phyloP scores from a whole-genome alignment of 768 basidiomycete species.

The Lepiota subincarnata region DNA sequence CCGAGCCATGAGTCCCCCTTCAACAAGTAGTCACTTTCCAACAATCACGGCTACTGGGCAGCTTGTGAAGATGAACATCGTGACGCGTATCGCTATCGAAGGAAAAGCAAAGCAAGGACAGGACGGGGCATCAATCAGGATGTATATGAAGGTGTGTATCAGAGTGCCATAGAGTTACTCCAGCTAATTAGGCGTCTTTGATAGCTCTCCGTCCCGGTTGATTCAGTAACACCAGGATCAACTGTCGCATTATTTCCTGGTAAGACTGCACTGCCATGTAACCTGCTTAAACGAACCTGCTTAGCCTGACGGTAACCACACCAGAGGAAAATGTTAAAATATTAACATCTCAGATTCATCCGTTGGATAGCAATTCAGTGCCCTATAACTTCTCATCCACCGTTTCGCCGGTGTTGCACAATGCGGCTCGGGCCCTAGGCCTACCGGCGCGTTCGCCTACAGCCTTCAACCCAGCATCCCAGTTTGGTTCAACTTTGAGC shows the following conservation, averaged over 20 bases:
- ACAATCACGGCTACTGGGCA: constrained; percentile 41
- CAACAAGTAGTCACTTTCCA: constrained; percentile 37
- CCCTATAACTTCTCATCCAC: constrained; percentile 74
- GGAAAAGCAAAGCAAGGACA: constrained; percentile 64
- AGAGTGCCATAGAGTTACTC: background rate
- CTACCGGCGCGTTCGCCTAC: constrained; percentile 57
- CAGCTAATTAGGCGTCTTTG: constrained; percentile 2
- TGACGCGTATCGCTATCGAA: constrained; percentile 70
- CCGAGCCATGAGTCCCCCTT: constrained; percentile 22
- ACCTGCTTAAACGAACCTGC: background rate
- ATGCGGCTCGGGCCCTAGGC: constrained; percentile 65
- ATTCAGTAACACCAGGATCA: constrained; percentile 59
- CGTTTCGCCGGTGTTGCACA: constrained; percentile 58
- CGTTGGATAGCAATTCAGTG: constrained; percentile 62
- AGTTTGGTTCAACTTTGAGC: constrained; percentile 28
- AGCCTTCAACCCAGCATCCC: constrained; percentile 57
- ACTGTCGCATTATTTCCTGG: constrained; percentile 73
- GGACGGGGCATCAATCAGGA: constrained; percentile 63
- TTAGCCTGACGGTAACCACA: background rate
- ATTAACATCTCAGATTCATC: constrained; percentile 68
- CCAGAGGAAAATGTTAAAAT: constrained; percentile 80
- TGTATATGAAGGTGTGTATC: constrained; percentile 69
- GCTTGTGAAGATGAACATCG: constrained; percentile 56
- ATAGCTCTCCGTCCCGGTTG: constrained; percentile 66
- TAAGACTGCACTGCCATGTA: constrained; percentile 24